Base-by-base conservation (phyloP, 352 stramenopile species). In the Globisporangium nunn region DNA sequence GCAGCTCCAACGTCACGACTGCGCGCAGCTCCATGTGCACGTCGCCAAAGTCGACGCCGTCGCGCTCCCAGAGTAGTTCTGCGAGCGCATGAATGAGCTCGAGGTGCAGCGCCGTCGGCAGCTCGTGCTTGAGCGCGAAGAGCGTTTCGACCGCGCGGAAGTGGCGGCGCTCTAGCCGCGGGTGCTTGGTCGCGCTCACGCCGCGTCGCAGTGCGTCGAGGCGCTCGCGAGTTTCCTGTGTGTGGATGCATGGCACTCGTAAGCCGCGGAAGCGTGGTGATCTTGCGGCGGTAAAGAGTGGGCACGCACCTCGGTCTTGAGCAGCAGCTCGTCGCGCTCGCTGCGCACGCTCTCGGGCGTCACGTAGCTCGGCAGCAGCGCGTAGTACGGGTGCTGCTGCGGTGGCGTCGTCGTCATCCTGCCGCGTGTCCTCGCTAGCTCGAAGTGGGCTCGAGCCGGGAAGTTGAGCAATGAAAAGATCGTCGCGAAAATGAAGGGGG, bases 121-220 rank as follows among this genome's bases (percentile, higher is more conserved):
- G 59, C 52, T 64, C 64, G 54, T 89, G 74, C 56, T 91, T 91
- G 54, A 88, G 66, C 46, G 78, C 74, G 66, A 78, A 82, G 18
- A 83, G 65, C 47, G 69, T 89, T 40, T 82, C 68, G 2, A 91
- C 30, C 28, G 56, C 65, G 50, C 76, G 78, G 47, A 89, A 87
- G 52, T 91, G 81, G 30, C 64, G 76, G 29, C 49, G 49, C 18
- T 41, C 31, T 17, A 40, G n/a, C 3, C 31, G 30, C 17, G 35
- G 41, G 12, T 52, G 35, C 29, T 51, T 39, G n/a, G 50, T 29
- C n/a, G n/a, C 0, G 17, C 18, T 18, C 11, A 2, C 18, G 17
- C 43, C 63, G 29, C 58, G 57, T 0, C 59, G 50, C 11, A 85
- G 55, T 33, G 56, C 63, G 29, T 69, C 52, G 15, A 90, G 46